phyloP scores from a whole-genome alignment of 1,139 yeast species.

The Blastobotrys buckinghamii region DNA sequence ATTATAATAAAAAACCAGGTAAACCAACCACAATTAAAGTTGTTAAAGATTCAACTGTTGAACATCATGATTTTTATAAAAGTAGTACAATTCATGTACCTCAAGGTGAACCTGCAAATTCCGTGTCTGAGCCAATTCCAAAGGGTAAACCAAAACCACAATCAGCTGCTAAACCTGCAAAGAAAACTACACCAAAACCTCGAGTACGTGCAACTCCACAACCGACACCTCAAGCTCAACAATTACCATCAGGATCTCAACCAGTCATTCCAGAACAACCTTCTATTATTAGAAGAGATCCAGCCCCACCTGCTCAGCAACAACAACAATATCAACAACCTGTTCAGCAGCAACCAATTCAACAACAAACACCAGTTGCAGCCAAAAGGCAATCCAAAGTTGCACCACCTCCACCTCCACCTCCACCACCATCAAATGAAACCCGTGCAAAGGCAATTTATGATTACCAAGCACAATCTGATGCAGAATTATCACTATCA shows the following conservation, averaged over 20 bases:
- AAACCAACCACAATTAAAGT: conserved; percentile 65
- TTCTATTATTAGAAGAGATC: conserved; percentile 14
- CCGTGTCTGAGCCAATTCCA: conserved; percentile 71
- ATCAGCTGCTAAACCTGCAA: conserved; percentile 14
- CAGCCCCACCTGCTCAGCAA: conserved; percentile 15
- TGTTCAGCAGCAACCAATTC: conserved; percentile 9
- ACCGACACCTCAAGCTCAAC: conserved; percentile 11
- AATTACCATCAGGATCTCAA: conserved; percentile 8
- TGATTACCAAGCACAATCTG: conserved; percentile 83
- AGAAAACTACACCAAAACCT: conserved; percentile 25
- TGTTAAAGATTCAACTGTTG: conserved; percentile 49
- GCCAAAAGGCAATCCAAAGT: conserved; percentile 17
- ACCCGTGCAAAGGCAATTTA: conserved; percentile 85
- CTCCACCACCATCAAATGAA: conserved; percentile 60
- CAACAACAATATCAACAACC: conserved; percentile 6
- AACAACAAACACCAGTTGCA: conserved; percentile 16
- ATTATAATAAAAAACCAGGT: conserved; percentile 89
- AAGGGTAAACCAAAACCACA: conserved; percentile 35
- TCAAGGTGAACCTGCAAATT: conserved; percentile 69
- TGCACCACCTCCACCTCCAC: conserved; percentile 39
- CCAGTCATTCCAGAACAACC: conserved; percentile 13
- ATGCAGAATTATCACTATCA: conserved; percentile 69
- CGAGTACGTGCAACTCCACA: conserved; percentile 9
- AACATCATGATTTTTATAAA: conserved; percentile 65
- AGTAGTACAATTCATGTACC: conserved; percentile 82